Evolutionary conservation across 805 yeast genomes (phyloP), one percentile per base, ranked within the genome.

Genomic region (Wickerhamiella sergipiensis): DNA sequence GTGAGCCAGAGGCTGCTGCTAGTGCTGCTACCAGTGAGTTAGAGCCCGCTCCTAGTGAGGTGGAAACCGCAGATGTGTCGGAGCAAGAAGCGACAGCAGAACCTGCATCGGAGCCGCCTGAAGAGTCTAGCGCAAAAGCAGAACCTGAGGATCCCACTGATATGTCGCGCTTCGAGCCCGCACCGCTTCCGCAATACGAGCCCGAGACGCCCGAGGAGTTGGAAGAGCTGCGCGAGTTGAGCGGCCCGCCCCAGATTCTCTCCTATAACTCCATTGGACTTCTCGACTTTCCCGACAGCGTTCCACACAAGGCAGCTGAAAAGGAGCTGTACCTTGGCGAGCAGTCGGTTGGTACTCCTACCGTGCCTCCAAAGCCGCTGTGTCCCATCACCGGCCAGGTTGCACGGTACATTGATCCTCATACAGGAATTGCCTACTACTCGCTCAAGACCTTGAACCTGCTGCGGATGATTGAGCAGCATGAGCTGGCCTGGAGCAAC

Each of bases 361-460:
- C 54, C 1, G 55, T 61, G 8, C 42, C 85, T 73, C 73, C 73
- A 48, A 80, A 78, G 64, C 73, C 59, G 76, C 79, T 66, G 66
- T 73, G 59, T 83, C 95, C 72, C 23, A 79, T 89, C 44, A 80
- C 87, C 2, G 95, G 95, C 2, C 75, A 75, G 47, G 81, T 80
- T 46, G 95, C 92, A 17, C 76, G 79, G 60, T 90, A 86, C 65
- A 80, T 83, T 56, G 97, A 90, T 69, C 97, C 97, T 0, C 74
- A 78, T 38, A 80, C 83, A 26, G 95, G 95, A 38, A 77, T 92
- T 49, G 94, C 95, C 1, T 92, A 92, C 66, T 75, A 81, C 47
- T 82, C 81, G 55, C 84, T 87, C 54, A 89, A 83, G 46, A 81
- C 90, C n/a, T 87, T 81, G 63, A 80, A 77, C 57, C 72, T 83